Evolutionary conservation across 129 eudicot genomes (phyloP), one percentile per base, ranked within the genome.

Genomic region (Rutidosis leptorrhynchoides): DNA sequence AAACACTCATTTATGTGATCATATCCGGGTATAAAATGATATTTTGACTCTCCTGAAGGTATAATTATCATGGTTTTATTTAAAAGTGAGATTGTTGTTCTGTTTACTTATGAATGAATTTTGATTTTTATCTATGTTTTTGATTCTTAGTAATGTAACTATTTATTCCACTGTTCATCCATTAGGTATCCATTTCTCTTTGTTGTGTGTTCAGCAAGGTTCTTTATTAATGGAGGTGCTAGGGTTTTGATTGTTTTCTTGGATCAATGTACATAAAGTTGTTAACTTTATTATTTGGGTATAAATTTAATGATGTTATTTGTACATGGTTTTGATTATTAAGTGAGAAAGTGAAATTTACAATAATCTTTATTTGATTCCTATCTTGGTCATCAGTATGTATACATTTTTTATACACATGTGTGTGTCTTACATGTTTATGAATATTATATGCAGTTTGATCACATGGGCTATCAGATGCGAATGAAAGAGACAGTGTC

Each of bases 231-330:
- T 33, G 48, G 54, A 63, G 62, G 49, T 71, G 30, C 25, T 23
- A 51, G 69, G 75, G 48, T 59, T 69, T 67, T 30, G 32, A 72
- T 80, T 78, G 83, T 75, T 80, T 83, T 73, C 83, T 72, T 87
- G 84, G 72, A 80, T 78, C 70, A 75, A 67, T 78, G 81, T 81
- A 80, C 79, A 79, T 81, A 78, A 87, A 87, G 95, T 63, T 87
- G 55, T 63, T 22, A 27, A 10, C 40, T 65, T 74, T 66, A 55
- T 57, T 11, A 29, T 56, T 55, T 74, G 66, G 53, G 55, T 61
- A 51, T 32, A 32, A 56, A 78, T 77, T 80, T 68, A 76, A 70
- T 68, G 74, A 12, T 21, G 65, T 40, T 48, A 62, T 67, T 26
- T 77, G 62, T 69, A 19, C 22, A 56, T 67, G 73, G 78, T 66